Conservation (phyloP, 2,329 filamentous ascomycete genomes). For the Curvularia sp. region DNA sequence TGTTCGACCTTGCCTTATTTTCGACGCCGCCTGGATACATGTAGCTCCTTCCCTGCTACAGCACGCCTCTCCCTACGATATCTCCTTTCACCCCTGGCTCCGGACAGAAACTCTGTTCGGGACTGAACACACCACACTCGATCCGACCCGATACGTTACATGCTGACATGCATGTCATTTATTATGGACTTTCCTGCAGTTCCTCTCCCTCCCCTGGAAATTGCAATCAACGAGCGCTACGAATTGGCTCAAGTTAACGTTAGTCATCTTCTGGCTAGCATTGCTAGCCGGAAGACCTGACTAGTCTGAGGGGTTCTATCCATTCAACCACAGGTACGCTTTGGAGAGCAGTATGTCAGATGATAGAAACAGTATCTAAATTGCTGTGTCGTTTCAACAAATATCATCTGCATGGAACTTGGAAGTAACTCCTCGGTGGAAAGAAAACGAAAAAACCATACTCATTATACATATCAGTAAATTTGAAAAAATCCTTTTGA, state of each 20-base stretch:
- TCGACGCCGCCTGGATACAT: slow-evolving; percentile 22
- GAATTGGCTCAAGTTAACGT: slow-evolving; percentile 36
- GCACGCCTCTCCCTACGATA: slow-evolving; percentile 5
- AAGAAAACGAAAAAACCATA: slow-evolving; percentile 24
- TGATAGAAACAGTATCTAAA: not conserved
- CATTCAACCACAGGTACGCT: not conserved
- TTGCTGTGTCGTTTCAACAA: not conserved
- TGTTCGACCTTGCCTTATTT: slow-evolving; percentile 19
- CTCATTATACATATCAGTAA: slow-evolving; percentile 24
- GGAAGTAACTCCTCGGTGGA: slow-evolving; percentile 25
- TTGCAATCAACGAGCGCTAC: slow-evolving; percentile 32
- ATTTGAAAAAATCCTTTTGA: slow-evolving; percentile 18
- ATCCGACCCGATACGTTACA: slow-evolving; percentile 11
- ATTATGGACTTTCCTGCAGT: slow-evolving; percentile 21
- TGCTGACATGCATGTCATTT: slow-evolving; percentile 9
- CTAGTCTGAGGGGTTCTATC: slow-evolving; percentile 34
- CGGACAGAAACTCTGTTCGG: slow-evolving; percentile 2
- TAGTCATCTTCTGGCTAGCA: slow-evolving; percentile 39
- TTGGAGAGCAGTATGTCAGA: not conserved
- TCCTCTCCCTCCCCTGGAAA: slow-evolving; percentile 34
- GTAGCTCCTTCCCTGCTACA: slow-evolving; percentile 14
- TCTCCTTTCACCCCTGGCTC: slow-evolving; percentile 6
- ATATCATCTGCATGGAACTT: not conserved
- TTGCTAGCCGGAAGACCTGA: slow-evolving; percentile 27
- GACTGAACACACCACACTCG: slow-evolving; percentile 7